Percentiles rank a stretch among this genome's conserved stretches.
Conservation (phyloP, 1,284 basidiomycete species). For the Acaromyces ingoldii region DNA sequence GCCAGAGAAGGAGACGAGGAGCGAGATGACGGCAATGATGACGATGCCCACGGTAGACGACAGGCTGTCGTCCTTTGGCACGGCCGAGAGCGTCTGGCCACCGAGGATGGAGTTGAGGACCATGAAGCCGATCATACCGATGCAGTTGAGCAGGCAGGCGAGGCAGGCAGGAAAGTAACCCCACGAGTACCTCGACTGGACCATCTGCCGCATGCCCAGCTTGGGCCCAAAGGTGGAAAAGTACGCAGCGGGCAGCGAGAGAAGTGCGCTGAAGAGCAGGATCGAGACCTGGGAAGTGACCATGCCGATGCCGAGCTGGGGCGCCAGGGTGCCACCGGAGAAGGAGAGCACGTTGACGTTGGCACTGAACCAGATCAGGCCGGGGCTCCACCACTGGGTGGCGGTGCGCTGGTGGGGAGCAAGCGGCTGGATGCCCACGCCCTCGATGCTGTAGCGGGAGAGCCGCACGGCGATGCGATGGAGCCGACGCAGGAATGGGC, state of each 20-base stretch:
- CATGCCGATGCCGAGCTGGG: slow-evolving; percentile 58
- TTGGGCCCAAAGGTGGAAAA: slow-evolving; percentile 12
- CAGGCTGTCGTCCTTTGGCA: slow-evolving; percentile 44
- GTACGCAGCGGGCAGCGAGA: slow-evolving; percentile 55
- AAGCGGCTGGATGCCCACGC: slow-evolving; percentile 30
- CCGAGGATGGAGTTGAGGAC: slow-evolving; percentile 63
- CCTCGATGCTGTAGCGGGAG: slow-evolving; percentile 18
- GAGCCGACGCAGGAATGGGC: slow-evolving; percentile 10
- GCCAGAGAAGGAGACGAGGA: slow-evolving; percentile 75
- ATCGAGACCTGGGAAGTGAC: slow-evolving; percentile 17
- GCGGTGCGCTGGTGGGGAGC: slow-evolving; percentile 17
- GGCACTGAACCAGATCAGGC: slow-evolving; percentile 41
- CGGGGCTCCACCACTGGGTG: slow-evolving; percentile 55
- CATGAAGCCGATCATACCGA: slow-evolving; percentile 36
- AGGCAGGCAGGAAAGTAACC: slow-evolving; percentile 61
- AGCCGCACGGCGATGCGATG: slow-evolving; percentile 17
- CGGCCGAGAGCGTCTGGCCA: slow-evolving; percentile 54
- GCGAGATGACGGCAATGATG: slow-evolving; percentile 70
- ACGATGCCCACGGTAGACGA: slow-evolving; percentile 71
- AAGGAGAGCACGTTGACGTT: slow-evolving; percentile 55
- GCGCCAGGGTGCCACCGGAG: slow-evolving; percentile 60
- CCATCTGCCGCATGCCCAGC: slow-evolving; percentile 62
- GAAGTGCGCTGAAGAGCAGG: slow-evolving; percentile 4
- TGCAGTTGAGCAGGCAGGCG: slow-evolving; percentile 59
- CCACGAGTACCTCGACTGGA: slow-evolving; percentile 57